Percentiles rank a stretch among this genome's conserved stretches.
phyloP scores from a whole-genome alignment of 2,329 filamentous ascomycete species.

The Ustilaginoidea virens region DNA sequence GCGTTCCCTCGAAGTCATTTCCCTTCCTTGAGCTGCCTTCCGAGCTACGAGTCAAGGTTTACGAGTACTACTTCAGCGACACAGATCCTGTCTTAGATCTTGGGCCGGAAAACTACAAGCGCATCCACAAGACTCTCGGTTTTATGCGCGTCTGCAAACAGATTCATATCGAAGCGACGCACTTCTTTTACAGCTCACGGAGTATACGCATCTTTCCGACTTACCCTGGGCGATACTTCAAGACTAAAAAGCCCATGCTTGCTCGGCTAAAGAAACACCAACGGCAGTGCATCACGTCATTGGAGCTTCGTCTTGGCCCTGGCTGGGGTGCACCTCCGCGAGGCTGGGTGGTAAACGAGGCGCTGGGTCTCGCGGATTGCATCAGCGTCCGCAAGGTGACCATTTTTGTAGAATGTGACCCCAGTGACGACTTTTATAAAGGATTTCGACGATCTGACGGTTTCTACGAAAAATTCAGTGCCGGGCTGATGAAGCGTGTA shows the following conservation, averaged over 20 bases:
- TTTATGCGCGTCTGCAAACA: constrained; percentile 46
- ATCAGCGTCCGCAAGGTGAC: constrained; percentile 40
- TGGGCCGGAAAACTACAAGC: constrained; percentile 48
- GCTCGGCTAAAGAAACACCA: constrained; percentile 47
- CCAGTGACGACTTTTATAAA: constrained; percentile 49
- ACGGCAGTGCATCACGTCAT: constrained; percentile 40
- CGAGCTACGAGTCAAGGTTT: constrained; percentile 56
- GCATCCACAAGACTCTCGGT: constrained; percentile 41
- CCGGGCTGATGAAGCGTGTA: constrained; percentile 38
- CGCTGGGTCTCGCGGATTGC: constrained; percentile 49
- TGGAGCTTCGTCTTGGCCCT: constrained; percentile 58
- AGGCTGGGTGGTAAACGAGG: constrained; percentile 52
- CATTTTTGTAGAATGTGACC: constrained; percentile 59
- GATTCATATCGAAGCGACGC: constrained; percentile 47
- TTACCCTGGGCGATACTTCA: constrained; percentile 49
- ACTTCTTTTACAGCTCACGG: constrained; percentile 48
- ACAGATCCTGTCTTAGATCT: constrained; percentile 45
- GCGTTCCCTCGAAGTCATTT: constrained; percentile 31
- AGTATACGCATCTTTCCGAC: constrained; percentile 53
- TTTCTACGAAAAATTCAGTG: constrained; percentile 56
- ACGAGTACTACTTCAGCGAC: constrained; percentile 44
- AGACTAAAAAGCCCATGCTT: constrained; percentile 57
- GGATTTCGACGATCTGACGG: constrained; percentile 51
- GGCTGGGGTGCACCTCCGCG: constrained; percentile 57
- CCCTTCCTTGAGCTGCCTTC: constrained; percentile 52